Evolutionary conservation across 345 rosid species (phyloP), one percentile per base, ranked within the genome.

Genomic region (Sonneratia alba): DNA sequence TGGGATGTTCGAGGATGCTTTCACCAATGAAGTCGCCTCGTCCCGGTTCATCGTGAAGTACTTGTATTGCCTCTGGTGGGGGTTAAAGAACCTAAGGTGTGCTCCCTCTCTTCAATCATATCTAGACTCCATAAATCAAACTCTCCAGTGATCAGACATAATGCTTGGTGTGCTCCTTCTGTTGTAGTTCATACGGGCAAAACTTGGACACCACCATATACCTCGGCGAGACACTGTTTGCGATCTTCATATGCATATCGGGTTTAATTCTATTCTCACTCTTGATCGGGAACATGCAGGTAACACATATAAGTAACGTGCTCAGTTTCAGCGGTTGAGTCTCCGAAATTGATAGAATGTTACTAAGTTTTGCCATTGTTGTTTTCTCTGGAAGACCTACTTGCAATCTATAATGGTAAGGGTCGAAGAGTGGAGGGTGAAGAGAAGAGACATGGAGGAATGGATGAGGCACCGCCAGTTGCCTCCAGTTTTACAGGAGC

Each of bases 401-500:
- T 71, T 95, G 80, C 96, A 90, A 83, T 95, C 97, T 3, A 82
- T 92, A 90, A 81, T 87, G 2, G 89, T 90, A 68, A 81, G 96
- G 81, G 77, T 90, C 36, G 97, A 95, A 78, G 97, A 95, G 74
- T 95, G 91, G 93, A 89, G 99, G 77, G 79, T 95, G 43, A 92
- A 87, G 80, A 70, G 90, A 77, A 84, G 92, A 78, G 99, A 95
- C 77, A 89, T 94, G 61, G 97, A 95, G 80, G 97, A 92, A 76
- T 89, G 97, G 97, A 95, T 90, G 99, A 83, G 94, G 75, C 97
- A 89, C 80, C 90, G 99, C 7, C 99, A 95, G 73, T 72, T 95
- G 77, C 97, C 97, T 38, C 85, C 79, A 6, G 87, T 81, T 62
- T 83, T 95, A 72, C 91, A 85, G 71, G 97, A 95, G 73, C 88